Conservation (phyloP, 805 yeast genomes). For the Metschnikowia lachancei region DNA sequence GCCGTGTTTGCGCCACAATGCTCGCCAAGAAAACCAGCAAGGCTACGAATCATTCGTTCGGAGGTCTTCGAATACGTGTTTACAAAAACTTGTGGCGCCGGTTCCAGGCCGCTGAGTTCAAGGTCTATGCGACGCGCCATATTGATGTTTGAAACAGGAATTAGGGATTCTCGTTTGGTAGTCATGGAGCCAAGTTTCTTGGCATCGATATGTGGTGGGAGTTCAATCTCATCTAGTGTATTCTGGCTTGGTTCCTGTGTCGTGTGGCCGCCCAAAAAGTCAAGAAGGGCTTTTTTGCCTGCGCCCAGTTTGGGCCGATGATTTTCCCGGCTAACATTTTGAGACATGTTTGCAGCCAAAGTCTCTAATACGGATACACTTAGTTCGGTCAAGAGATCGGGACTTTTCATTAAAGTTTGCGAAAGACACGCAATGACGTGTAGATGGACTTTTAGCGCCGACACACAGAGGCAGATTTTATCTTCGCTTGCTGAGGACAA, state of each 20-base stretch:
- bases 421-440: constrained; percentile 9
- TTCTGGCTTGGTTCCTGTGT: constrained; percentile 16
- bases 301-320: background rate
- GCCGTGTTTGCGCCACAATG: constrained; percentile 5
- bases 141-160: background rate
- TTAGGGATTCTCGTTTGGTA: background rate
- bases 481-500: constrained; percentile 35
- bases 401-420: constrained; percentile 11
- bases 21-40: constrained; percentile 11
- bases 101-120: constrained; percentile 2
- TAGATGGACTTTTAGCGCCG: constrained; percentile 34
- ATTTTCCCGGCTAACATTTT: background rate
- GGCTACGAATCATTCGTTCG: constrained; percentile 22
- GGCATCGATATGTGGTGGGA: constrained; percentile 40
- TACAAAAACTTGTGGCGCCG: constrained; percentile 15
- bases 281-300: constrained; percentile 17
- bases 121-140: constrained; percentile 7
- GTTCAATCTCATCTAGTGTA: constrained; percentile 32
- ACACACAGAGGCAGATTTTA: constrained; percentile 25
- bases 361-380: constrained; percentile 1
- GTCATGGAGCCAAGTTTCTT: constrained; percentile 24
- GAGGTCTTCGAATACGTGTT: constrained; percentile 19
- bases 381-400: background rate
- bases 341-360: background rate
- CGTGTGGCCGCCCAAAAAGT: constrained; percentile 8